Evolutionary conservation across 345 rosid species (phyloP), one percentile per base, ranked within the genome.

Genomic region (Viola odorata): DNA sequence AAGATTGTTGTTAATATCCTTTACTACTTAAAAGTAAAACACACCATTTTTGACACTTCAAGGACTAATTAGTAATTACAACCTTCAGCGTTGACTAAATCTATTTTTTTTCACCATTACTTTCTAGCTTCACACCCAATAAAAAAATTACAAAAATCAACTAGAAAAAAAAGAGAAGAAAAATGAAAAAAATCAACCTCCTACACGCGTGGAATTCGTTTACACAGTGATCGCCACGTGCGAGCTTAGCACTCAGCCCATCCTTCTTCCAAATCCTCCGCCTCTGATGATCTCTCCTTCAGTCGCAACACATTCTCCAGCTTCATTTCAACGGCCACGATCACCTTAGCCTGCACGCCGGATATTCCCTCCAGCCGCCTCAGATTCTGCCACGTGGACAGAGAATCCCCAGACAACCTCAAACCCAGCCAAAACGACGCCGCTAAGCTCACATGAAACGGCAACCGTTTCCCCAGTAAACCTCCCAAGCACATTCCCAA

Each of bases 351-450:
- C 51, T 83, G 80, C 37, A 82, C 80, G 8, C 83, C 82, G 0
- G 80, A 72, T 0, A 65, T 51, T 36, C 52, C 70, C 68, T 69
- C 82, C 13, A 82, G 41, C 61, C 58, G 69, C 69, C 47, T 60
- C 68, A 73, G 74, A 64, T 66, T 69, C 64, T 57, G 73, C 66
- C 71, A 55, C 81, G 75, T 62, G 11, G 69, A 37, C 0, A 23
- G 1, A 6, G 7, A 55, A 56, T 53, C 71, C 53, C 59, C 40
- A 9, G 49, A 41, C 58, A 45, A 37, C 56, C 69, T 67, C 70
- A 79, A 23, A 40, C 75, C 83, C 39, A 70, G 12, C 86, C 81
- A 82, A 66, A 79, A 77, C 69, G 83, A 57, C 59, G 77, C 78
- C 51, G 86, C 81, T 3, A 70, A 53, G 61, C 68, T 55, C 45